Evolutionary conservation across 805 yeast species (phyloP), one percentile per base, ranked within the genome.

Genomic region (Yarrowia sp.): DNA sequence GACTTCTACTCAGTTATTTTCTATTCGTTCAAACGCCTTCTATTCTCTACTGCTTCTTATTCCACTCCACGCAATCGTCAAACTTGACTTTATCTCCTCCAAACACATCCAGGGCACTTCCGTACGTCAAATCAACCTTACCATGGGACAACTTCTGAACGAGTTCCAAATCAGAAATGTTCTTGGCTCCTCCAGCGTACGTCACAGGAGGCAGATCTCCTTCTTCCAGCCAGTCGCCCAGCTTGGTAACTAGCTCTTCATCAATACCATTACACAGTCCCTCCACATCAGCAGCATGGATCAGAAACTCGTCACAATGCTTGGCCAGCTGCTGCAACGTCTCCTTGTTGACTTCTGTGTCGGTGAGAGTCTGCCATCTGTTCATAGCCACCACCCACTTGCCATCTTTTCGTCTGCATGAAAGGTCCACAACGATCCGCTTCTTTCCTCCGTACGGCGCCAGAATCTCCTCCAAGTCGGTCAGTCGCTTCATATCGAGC

Each of bases 271-370:
- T 83, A 74, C 99, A 95, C 15, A 95, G 80, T 0, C 99, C 99
- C 76, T 95, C 99, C 3, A 95, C 98, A 75, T 95, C 99, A 0
- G 99, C 99, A 3, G 99, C 99, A 77, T 95, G 99, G 15, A 95
- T 87, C 64, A 95, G 78, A 72, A 93, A 90, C 76, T 95, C 99
- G 68, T 85, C 83, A 71, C 98, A 90, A 76, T 87, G 90, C 57
- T 79, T 65, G 8, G 87, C 76, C 43, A 95, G 80, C 53, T 75
- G 67, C 4, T 70, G 73, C 66, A 95, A 82, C 32, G 88, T 82
- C 31, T 81, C 83, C 58, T 75, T 74, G 57, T 79, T 79, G 64
- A 95, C 78, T 65, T 77, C 81, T 50, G 86, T 81, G 43, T 81
- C 81, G 0, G 99, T 95, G 33, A 92, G 76, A 0, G 92, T 89